These are phyloP conservation scores for Scleroderma citrinum DNA, from an alignment of 768 basidiomycete species.

Conservation along the genomic window DNA sequence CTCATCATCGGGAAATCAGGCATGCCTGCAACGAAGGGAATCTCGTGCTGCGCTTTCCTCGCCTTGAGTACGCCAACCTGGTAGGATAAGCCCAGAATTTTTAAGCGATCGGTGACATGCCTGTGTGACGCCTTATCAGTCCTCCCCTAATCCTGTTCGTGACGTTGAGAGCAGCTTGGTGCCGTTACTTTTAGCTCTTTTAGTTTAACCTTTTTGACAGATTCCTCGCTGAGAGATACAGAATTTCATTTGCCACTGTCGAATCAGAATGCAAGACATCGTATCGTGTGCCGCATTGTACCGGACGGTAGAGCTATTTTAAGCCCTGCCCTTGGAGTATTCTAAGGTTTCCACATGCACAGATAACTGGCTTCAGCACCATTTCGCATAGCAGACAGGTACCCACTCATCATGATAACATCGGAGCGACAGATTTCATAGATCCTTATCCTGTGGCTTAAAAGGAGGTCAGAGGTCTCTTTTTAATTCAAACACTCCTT, in stretches of 20 bases:
- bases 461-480: conserved; percentile 11
- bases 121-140: conserved; percentile 13
- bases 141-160: conserved; percentile 15
- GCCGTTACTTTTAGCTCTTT: conserved; percentile 28
- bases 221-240: conserved; percentile 8
- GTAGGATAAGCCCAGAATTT: conserved; percentile 12
- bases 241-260: conserved; percentile 12
- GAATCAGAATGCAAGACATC: conserved; percentile 16
- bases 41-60: too few relatives aligned
- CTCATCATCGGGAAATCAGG: too few relatives aligned
- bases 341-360: conserved; percentile 23
- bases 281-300: conserved; percentile 10
- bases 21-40: too few relatives aligned
- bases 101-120: conserved; percentile 6
- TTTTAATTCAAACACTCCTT: conserved; percentile 6
- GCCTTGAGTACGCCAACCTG: too few relatives aligned
- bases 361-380: conserved; percentile 14
- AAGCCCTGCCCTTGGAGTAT: conserved; percentile 26
- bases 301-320: conserved; percentile 17
- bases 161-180: conserved; percentile 15
- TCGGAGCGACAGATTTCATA: conserved; percentile 21
- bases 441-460: conserved; percentile 14
- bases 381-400: conserved; percentile 16
- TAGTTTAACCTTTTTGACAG: conserved; percentile 30
- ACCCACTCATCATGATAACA: conserved; percentile 19